Conservation (phyloP, 2,329 filamentous ascomycete genomes). For the Ophiostoma triangulosporum region DNA sequence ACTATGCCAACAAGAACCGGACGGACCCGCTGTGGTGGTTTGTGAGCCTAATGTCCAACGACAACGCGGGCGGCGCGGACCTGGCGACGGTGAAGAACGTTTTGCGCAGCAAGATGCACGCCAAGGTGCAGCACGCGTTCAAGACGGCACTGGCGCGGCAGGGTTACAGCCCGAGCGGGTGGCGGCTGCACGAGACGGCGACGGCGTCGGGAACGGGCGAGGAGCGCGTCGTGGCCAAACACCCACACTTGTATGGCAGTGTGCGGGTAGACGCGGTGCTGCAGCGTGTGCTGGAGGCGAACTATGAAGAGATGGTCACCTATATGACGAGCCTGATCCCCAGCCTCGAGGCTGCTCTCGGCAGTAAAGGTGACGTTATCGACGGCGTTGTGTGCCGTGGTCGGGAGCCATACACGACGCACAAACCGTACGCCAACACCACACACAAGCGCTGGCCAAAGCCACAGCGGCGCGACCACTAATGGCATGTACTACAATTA, state of each 20-base stretch:
- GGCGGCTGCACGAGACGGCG: not conserved
- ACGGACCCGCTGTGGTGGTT: slow-evolving; percentile 15
- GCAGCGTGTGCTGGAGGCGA: slow-evolving; percentile 1
- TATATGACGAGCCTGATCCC: slow-evolving; percentile 9
- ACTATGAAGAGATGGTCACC: slow-evolving; percentile 5
- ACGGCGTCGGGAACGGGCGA: too few relatives aligned
- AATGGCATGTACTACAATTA: not conserved
- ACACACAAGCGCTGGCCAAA: not conserved
- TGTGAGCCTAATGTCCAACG: not conserved
- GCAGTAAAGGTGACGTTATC: not conserved
- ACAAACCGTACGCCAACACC: not conserved
- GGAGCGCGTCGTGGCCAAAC: not conserved
- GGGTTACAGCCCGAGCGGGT: slow-evolving; percentile 15
- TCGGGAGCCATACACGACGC: not conserved
- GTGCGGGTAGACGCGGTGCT: slow-evolving; percentile 9
- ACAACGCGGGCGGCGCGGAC: not conserved
- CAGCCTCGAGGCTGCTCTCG: slow-evolving; percentile 9
- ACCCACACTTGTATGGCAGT: slow-evolving; percentile 12
- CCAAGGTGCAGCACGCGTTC: slow-evolving; percentile 13
- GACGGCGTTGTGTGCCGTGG: not conserved
- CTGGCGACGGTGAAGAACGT: not conserved
- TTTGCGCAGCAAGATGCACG: slow-evolving; percentile 6
- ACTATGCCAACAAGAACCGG: slow-evolving; percentile 17
- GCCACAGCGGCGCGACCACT: too few relatives aligned
- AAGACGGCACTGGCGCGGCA: slow-evolving; percentile 14